Base-by-base conservation (phyloP, 345 rosid species). In the Tarenaya hassleriana region DNA sequence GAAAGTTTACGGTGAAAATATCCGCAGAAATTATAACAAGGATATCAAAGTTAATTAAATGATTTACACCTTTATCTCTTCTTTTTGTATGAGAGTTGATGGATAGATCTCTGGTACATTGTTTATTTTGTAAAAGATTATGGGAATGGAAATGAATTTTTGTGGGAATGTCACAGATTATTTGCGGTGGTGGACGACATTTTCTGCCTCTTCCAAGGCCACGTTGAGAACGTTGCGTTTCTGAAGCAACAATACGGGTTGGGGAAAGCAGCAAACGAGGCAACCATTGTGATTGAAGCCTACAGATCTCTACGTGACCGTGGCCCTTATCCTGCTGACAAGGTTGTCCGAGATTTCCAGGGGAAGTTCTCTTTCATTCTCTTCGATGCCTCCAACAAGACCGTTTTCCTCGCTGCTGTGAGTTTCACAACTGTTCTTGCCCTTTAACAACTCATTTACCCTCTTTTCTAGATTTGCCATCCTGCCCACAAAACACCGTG, bases 241-340 rank as follows among this genome's bases (percentile, higher is more conserved):
- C 84, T 85, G 45, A 85, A 77, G 74, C 89, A 85, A 57, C 89
- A 79, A 45, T 85, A 85, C 66, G 95, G 89, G 45, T 61, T 85
- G 52, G 81, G 47, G 71, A 82, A 79, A 69, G 60, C 81, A 0
- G 87, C 86, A 45, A 79, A 82, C 42, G 95, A 82, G 70, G 95
- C 69, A 58, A 75, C 74, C 58, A 77, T 85, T 38, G 51, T 82
- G 41, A 71, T 85, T 27, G 95, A 85, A 67, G 90, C 89, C 44
- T 85, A 74, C 60, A 76, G 87, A 66, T 72, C 90, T 42, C 84
- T 82, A 19, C 71, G 95, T 54, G 90, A 85, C 51, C 76, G 95
- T 32, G 85, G 89, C 35, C 86, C 95, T 21, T 79, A 85, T 56
- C 87, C 89, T 49, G 76, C 84, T 7, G 87, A 79, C 59, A 89